A percentile compares a stretch with the other conserved stretches of the same genome.
Conservation (phyloP, 495 filamentous ascomycete species). For the Hypoxylon cercidicola region DNA sequence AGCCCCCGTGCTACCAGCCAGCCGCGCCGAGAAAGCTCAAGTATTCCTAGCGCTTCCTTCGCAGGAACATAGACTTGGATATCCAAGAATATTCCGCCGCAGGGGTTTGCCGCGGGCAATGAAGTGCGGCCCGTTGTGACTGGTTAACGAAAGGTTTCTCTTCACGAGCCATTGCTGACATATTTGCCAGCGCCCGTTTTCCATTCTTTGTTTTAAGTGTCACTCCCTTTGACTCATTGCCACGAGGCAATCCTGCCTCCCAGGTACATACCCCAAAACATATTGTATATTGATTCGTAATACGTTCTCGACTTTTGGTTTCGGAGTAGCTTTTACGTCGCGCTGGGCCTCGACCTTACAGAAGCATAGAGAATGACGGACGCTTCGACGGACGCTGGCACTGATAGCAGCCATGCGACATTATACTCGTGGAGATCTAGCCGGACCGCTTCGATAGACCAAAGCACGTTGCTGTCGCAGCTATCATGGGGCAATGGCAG, state of each 20-base stretch:
- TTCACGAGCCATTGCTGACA: constrained; percentile 29
- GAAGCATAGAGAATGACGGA: constrained; percentile 14
- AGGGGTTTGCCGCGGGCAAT: neutral
- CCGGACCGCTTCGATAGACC: constrained; percentile 22
- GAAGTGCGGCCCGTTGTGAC: constrained; percentile 26
- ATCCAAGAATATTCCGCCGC: constrained; percentile 24
- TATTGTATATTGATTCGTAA: neutral
- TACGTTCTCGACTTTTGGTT: neutral
- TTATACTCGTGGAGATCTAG: constrained; percentile 26
- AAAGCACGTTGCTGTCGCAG: constrained; percentile 29
- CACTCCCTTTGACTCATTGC: constrained; percentile 7
- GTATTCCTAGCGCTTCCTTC: constrained; percentile 22
- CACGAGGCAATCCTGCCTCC: constrained; percentile 21
- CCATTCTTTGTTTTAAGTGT: constrained; percentile 14
- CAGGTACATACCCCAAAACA: neutral
- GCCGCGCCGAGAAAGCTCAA: constrained; percentile 15
- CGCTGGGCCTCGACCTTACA: constrained; percentile 6
- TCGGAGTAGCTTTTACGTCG: constrained; percentile 1
- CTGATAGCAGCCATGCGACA: constrained; percentile 10
- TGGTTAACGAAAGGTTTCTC: constrained; percentile 15
- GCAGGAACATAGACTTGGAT: constrained; percentile 13
- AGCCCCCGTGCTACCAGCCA: constrained; percentile 7
- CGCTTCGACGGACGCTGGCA: constrained; percentile 8
- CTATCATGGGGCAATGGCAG: constrained; percentile 45
- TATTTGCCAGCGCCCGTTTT: constrained; percentile 2